Conservation (phyloP, 148 eudicot genomes). For the Diospyros lotus region DNA sequence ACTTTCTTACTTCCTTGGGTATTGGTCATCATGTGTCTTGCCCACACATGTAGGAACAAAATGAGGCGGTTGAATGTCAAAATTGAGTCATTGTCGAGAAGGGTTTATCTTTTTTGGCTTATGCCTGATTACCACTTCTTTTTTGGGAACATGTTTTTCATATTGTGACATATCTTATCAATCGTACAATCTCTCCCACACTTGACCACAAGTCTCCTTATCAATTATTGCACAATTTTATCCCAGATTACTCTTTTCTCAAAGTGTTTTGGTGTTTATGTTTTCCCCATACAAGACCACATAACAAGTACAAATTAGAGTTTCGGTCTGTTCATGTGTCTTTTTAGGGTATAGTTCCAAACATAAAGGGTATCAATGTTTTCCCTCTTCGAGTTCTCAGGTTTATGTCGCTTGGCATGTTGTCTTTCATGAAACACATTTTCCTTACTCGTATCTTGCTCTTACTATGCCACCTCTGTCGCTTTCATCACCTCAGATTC, state of each 20-base stretch:
- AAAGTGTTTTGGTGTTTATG: neutral
- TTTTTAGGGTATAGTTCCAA: neutral
- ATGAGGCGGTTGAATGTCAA: neutral
- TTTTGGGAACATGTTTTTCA: neutral
- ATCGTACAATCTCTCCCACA: neutral
- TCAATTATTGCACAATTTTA: neutral
- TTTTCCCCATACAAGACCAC: neutral
- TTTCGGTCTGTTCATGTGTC: neutral
- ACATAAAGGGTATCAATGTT: neutral
- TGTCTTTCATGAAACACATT: neutral
- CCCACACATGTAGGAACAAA: slow-evolving; percentile 4
- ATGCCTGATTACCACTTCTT: neutral
- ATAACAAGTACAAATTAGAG: neutral
- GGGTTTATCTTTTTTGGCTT: neutral
- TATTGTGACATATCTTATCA: neutral
- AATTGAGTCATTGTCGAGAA: neutral
- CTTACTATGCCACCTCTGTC: neutral
- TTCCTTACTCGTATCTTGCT: neutral
- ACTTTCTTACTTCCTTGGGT: neutral
- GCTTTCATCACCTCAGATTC: too few relatives aligned
- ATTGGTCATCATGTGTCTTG: neutral
- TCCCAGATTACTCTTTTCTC: neutral
- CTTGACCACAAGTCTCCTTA: neutral
- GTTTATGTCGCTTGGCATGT: slow-evolving; percentile 3
- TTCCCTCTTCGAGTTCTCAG: neutral